A percentile compares a stretch with the other conserved stretches of the same genome.
Evolutionary conservation across 2,329 filamentous ascomycete genomes (phyloP).

Genomic region (Stachybotrys chlorohalonatus): DNA sequence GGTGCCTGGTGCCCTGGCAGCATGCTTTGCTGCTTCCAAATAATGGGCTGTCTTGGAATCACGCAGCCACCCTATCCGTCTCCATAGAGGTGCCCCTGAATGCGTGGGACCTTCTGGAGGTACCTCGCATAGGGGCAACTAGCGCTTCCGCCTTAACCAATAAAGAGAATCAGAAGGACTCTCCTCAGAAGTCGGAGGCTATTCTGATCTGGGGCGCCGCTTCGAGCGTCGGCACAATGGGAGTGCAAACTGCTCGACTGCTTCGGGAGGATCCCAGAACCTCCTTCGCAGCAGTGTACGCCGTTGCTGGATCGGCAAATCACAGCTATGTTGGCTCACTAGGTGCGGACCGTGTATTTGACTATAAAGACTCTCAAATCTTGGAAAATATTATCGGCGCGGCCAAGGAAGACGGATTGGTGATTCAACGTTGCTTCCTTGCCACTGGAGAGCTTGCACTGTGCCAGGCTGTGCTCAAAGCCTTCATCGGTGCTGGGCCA

Average conservation of each 20-base stretch:
- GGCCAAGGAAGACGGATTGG: slow-evolving; percentile 23
- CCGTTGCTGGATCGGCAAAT: slow-evolving; percentile 26
- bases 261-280: slow-evolving; percentile 22
- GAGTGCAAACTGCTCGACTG: slow-evolving; percentile 27
- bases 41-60: slow-evolving; percentile 24
- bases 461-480: slow-evolving; percentile 27
- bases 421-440: slow-evolving; percentile 31
- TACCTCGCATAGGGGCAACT: slow-evolving; percentile 14
- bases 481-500: slow-evolving; percentile 12
- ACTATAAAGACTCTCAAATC: slow-evolving; percentile 24
- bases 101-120: slow-evolving; percentile 28
- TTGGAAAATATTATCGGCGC: slow-evolving; percentile 23
- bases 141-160: slow-evolving; percentile 1
- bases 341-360: slow-evolving; percentile 29
- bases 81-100: slow-evolving; percentile 24
- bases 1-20: slow-evolving; percentile 30
- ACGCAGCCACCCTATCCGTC: slow-evolving; percentile 30
- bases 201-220: slow-evolving; percentile 35
- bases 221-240: slow-evolving; percentile 35
- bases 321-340: slow-evolving; percentile 21
- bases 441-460: slow-evolving; percentile 23
- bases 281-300: slow-evolving; percentile 29
- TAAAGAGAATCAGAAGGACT: not conserved
- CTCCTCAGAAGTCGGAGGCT: slow-evolving; percentile 3
- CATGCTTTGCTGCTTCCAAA: slow-evolving; percentile 26